A percentile compares a stretch with the other conserved stretches of the same genome.
Evolutionary conservation across 495 filamentous ascomycete species (phyloP).

Genomic region (Evernia prunastri): DNA sequence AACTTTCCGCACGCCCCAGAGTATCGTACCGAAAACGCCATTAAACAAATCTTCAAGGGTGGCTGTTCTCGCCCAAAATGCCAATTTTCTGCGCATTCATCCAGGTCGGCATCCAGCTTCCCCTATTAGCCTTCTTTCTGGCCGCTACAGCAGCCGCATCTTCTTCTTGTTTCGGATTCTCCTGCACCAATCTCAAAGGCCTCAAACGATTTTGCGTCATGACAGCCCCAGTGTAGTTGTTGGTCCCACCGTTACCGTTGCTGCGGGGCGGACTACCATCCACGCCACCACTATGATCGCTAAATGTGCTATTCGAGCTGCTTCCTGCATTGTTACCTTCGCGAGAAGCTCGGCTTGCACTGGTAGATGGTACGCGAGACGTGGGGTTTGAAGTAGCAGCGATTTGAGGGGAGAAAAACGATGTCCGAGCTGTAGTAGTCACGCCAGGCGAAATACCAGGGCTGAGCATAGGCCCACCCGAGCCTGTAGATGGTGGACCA

Average conservation of each 20-base stretch:
- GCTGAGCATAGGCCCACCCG: slow-evolving; percentile 45
- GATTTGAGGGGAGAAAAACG: slow-evolving; percentile 42
- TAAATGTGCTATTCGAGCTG: slow-evolving; percentile 53
- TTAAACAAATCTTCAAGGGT: background rate
- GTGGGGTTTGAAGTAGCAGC: slow-evolving; percentile 41
- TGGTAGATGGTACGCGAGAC: slow-evolving; percentile 45
- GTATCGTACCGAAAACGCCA: background rate
- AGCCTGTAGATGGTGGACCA: slow-evolving; percentile 49
- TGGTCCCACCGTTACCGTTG: slow-evolving; percentile 46
- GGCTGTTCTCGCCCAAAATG: slow-evolving; percentile 7
- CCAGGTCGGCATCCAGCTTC: slow-evolving; percentile 48
- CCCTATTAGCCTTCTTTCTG: slow-evolving; percentile 54
- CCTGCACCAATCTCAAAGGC: slow-evolving; percentile 81
- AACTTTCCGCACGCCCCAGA: background rate
- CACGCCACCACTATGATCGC: slow-evolving; percentile 52
- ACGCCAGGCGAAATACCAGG: slow-evolving; percentile 45
- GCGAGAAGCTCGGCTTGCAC: slow-evolving; percentile 16
- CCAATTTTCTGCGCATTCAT: slow-evolving; percentile 16
- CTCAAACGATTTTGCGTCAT: slow-evolving; percentile 74
- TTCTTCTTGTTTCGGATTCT: slow-evolving; percentile 44
- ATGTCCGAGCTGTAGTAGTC: slow-evolving; percentile 42
- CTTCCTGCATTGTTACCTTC: slow-evolving; percentile 31
- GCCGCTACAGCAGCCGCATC: slow-evolving; percentile 37
- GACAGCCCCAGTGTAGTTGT: slow-evolving; percentile 49
- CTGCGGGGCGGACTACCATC: slow-evolving; percentile 47